Conservation (phyloP, 495 filamentous ascomycete species). For the Penicillium manginii region DNA sequence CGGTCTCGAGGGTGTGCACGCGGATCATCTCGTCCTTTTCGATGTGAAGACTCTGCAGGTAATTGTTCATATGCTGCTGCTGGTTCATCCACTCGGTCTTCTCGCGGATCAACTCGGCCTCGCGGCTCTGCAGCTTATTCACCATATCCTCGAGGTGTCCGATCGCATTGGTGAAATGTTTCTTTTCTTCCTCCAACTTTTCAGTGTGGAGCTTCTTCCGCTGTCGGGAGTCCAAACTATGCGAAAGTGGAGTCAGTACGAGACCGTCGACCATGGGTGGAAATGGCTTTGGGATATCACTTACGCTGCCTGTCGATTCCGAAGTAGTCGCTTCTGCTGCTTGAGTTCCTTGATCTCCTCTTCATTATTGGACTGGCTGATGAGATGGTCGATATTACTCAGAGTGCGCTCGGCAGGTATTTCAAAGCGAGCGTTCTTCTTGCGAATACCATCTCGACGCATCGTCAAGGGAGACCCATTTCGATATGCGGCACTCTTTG, state of each 20-base stretch:
- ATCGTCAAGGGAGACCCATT: conserved; percentile 75
- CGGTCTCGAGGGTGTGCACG: conserved; percentile 88
- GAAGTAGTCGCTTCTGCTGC: conserved; percentile 92
- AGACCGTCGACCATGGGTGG: neutral
- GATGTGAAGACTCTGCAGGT: conserved; percentile 74
- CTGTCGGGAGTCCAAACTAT: conserved; percentile 90
- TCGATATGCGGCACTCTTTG: conserved; percentile 76
- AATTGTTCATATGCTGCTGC: conserved; percentile 72
- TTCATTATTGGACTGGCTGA: conserved; percentile 85
- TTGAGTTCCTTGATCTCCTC: conserved; percentile 97
- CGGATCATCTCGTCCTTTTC: conserved; percentile 93
- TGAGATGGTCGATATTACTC: conserved; percentile 92
- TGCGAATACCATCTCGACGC: conserved; percentile 90
- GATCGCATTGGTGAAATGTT: conserved; percentile 77
- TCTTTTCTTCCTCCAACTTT: conserved; percentile 95
- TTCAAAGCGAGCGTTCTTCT: conserved; percentile 99
- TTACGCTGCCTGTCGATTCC: conserved; percentile 96
- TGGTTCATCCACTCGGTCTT: conserved; percentile 67
- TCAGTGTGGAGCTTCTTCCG: conserved; percentile 99
- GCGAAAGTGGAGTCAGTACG: conserved; percentile 30
- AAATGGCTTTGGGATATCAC: conserved; percentile 25
- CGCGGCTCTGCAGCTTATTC: conserved; percentile 54
- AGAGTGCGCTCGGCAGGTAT: conserved; percentile 93
- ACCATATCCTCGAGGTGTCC: conserved; percentile 80
- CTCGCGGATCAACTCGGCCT: conserved; percentile 65